phyloP scores from a whole-genome alignment of 2,329 filamentous ascomycete species.

The Trichoderma koningii region DNA sequence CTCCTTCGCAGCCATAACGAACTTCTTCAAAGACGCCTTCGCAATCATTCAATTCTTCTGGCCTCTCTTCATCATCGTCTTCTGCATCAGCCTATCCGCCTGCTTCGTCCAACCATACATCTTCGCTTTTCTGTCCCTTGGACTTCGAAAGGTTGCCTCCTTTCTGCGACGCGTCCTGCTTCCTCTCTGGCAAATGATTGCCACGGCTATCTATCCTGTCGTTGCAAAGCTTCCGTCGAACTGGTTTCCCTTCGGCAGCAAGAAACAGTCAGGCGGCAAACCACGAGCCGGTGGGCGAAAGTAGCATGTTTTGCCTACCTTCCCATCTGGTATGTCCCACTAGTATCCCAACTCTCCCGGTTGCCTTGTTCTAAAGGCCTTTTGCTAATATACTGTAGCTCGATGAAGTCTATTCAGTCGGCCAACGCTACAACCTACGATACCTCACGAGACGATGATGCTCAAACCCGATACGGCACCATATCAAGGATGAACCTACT shows the following conservation, averaged over 20 bases:
- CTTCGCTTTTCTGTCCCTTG: neutral
- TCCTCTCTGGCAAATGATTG: neutral
- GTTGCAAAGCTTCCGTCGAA: neutral
- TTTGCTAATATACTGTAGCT: neutral
- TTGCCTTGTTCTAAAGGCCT: neutral
- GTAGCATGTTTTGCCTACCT: too few relatives aligned
- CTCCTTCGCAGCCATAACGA: neutral
- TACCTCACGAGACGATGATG: neutral
- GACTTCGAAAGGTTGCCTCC: neutral
- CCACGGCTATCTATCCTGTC: neutral
- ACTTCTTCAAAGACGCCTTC: neutral
- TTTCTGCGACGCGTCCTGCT: neutral
- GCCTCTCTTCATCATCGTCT: neutral
- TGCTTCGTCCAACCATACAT: constrained; percentile 2
- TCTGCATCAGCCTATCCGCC: constrained; percentile 6
- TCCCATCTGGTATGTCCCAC: neutral
- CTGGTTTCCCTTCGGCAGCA: neutral
- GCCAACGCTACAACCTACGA: neutral
- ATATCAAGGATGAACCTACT: neutral
- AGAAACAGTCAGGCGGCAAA: neutral
- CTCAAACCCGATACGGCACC: neutral
- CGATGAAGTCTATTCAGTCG: neutral
- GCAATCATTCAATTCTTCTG: neutral
- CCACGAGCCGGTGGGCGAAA: too few relatives aligned
- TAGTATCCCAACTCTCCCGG: too few relatives aligned